These are phyloP conservation scores for Dipodascopsis uninucleata DNA, from an alignment of 805 yeast species.

Conservation along the genomic window DNA sequence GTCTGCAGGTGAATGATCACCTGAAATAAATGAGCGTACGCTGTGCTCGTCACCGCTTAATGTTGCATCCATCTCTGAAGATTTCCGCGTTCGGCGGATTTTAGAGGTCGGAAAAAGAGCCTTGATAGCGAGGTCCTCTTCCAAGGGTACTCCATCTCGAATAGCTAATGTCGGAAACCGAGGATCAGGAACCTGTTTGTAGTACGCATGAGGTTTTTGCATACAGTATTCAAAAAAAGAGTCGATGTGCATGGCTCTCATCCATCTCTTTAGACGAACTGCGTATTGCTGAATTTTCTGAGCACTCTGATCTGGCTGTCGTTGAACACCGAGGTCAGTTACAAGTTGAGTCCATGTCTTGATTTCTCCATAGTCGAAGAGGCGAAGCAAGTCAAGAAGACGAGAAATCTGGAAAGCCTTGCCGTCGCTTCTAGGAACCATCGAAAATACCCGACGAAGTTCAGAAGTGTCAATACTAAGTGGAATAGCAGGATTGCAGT, in stretches of 20 bases:
- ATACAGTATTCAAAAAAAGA: conserved; percentile 26
- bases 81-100: conserved; percentile 8
- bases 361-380: conserved; percentile 23
- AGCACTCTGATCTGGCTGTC: conserved; percentile 24
- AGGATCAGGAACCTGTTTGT: conserved; percentile 21
- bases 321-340: conserved; percentile 26
- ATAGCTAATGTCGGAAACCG: not conserved
- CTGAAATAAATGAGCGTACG: too few species aligned
- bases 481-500: conserved; percentile 22
- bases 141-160: conserved; percentile 24
- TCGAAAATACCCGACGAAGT: conserved; percentile 20
- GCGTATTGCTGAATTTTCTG: conserved; percentile 28
- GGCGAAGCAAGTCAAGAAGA: conserved; percentile 14
- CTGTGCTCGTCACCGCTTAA: too few species aligned
- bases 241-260: conserved; percentile 28
- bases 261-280: conserved; percentile 27
- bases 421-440: conserved; percentile 27
- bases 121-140: conserved; percentile 25
- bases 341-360: conserved; percentile 27
- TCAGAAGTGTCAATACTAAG: conserved; percentile 13
- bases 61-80: not conserved
- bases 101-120: conserved; percentile 19
- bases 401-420: conserved; percentile 16
- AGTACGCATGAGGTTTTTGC: conserved; percentile 21
- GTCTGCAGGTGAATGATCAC: conserved; percentile 5